Conservation (phyloP, 352 stramenopile species). For the Pythium aphanidermatum region DNA sequence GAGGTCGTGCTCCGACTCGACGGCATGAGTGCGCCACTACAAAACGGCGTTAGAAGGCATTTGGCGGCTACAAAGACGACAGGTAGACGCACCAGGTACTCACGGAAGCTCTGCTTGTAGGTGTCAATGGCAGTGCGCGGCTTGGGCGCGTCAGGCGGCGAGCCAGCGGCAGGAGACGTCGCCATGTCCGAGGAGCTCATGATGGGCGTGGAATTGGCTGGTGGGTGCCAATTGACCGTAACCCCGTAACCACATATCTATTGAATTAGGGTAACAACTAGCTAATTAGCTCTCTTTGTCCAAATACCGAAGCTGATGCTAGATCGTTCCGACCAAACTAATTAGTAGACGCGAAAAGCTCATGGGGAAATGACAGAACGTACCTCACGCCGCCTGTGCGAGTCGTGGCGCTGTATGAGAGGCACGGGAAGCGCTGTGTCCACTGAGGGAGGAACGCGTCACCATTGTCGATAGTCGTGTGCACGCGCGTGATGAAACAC, state of each 20-base stretch:
- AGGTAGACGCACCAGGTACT: constrained; percentile 43
- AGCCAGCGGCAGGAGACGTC: not conserved
- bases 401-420: constrained; percentile 28
- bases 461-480: constrained; percentile 31
- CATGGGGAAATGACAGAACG: not conserved
- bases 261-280: not conserved
- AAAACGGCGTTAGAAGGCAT: not conserved
- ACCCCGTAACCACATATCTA: constrained; percentile 2
- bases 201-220: constrained; percentile 1
- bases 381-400: constrained; percentile 11
- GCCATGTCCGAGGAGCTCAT: not conserved
- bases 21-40: constrained; percentile 55
- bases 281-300: not conserved
- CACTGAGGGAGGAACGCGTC: constrained; percentile 57
- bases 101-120: constrained; percentile 82
- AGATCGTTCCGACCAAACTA: not conserved
- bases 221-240: not conserved
- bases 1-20: constrained; percentile 44
- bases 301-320: constrained; percentile 17
- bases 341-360: constrained; percentile 1
- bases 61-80: too few species aligned
- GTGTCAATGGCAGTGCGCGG: constrained; percentile 55
- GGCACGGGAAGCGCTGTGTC: constrained; percentile 31
- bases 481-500: constrained; percentile 61
- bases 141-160: constrained; percentile 8